These are phyloP conservation scores for Aspergillus nanangensis DNA, from an alignment of 495 filamentous ascomycete species.

Conservation along the genomic window DNA sequence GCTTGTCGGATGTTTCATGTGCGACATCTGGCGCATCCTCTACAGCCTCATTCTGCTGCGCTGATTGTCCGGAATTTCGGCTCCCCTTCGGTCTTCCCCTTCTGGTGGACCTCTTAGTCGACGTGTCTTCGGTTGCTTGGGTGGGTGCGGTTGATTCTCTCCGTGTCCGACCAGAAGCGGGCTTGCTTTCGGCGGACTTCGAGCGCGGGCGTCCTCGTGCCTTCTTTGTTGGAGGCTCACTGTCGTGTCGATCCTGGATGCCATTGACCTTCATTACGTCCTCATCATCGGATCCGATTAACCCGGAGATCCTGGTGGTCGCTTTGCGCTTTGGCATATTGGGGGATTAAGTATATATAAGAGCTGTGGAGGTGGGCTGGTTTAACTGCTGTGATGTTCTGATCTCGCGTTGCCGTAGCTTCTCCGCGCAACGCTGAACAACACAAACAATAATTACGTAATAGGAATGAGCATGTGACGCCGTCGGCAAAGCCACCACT, in stretches of 20 bases:
- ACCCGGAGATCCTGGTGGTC: slow-evolving; percentile 52
- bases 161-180: slow-evolving; percentile 11
- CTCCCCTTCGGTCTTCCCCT: slow-evolving; percentile 40
- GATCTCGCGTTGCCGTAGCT: no score
- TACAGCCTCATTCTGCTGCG: slow-evolving; percentile 11
- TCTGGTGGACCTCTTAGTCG: slow-evolving; percentile 27
- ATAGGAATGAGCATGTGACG: slow-evolving; percentile 27
- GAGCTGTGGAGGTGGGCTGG: not conserved
- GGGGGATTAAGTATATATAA: not conserved
- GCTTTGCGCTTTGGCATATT: slow-evolving; percentile 52
- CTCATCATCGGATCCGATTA: slow-evolving; percentile 66
- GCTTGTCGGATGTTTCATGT: slow-evolving; percentile 21
- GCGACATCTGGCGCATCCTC: slow-evolving; percentile 14
- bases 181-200: slow-evolving; percentile 19
- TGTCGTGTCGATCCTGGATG: slow-evolving; percentile 22
- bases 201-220: slow-evolving; percentile 36
- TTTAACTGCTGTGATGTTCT: no score
- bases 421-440: not conserved
- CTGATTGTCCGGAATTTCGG: slow-evolving; percentile 20
- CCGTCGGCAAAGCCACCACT: slow-evolving; percentile 17
- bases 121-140: slow-evolving; percentile 30
- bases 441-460: no score
- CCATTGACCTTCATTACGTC: slow-evolving; percentile 41
- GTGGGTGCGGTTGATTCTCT: slow-evolving; percentile 9
- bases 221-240: slow-evolving; percentile 39